phyloP scores from a whole-genome alignment of 2,329 filamentous ascomycete genomes.

The Stemphylium lycopersici region DNA sequence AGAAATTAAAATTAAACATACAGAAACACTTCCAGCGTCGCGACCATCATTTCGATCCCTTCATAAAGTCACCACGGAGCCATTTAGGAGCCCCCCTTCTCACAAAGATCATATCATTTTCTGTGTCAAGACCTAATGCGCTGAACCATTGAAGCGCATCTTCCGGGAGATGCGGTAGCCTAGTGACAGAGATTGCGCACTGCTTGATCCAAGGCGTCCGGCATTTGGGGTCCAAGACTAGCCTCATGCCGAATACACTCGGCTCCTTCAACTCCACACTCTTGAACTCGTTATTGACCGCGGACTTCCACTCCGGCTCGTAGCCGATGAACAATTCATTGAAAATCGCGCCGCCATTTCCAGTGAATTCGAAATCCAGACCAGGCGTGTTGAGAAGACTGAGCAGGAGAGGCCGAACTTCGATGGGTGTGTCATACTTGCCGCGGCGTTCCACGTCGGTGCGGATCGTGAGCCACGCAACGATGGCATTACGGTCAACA shows the following conservation, averaged over 20 bases:
- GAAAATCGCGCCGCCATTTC: slow-evolving; percentile 12
- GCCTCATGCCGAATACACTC: slow-evolving; percentile 9
- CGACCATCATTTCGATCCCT: slow-evolving; percentile 3
- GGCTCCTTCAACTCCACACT: slow-evolving; percentile 17
- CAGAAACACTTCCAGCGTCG: not conserved
- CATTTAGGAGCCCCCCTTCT: slow-evolving; percentile 13
- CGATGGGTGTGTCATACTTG: slow-evolving; percentile 16
- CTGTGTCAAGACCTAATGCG: slow-evolving; percentile 10
- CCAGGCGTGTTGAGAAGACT: slow-evolving; percentile 10
- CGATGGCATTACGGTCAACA: slow-evolving; percentile 7
- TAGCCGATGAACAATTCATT: slow-evolving; percentile 17
- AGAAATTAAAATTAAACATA: not conserved
- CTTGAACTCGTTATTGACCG: slow-evolving; percentile 12
- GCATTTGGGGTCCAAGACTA: slow-evolving; percentile 12
- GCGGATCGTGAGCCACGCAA: slow-evolving; percentile 13
- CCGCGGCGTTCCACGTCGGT: slow-evolving; percentile 14
- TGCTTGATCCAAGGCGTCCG: slow-evolving; percentile 11
- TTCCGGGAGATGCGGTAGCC: slow-evolving; percentile 14
- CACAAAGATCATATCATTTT: slow-evolving; percentile 20
- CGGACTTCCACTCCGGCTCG: slow-evolving; percentile 8
- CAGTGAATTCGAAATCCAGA: slow-evolving; percentile 14
- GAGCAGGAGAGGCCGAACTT: slow-evolving; percentile 11
- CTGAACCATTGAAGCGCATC: slow-evolving; percentile 13
- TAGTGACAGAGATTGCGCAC: slow-evolving; percentile 13
- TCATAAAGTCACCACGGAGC: slow-evolving; percentile 15